Evolutionary conservation across 2,329 filamentous ascomycete genomes (phyloP).

Genomic region (Aaosphaeria arxii): DNA sequence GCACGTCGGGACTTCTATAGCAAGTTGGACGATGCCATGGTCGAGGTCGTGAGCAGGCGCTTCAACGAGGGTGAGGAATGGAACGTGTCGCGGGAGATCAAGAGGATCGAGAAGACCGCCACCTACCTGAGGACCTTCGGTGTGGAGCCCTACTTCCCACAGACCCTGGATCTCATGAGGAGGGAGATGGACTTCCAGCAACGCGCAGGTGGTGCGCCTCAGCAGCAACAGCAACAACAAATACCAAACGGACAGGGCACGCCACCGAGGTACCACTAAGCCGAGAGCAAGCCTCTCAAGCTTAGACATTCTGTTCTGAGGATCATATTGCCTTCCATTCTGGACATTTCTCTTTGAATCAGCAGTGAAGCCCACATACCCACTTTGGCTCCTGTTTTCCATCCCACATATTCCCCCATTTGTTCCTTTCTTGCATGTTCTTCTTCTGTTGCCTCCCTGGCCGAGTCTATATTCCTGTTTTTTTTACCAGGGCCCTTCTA

Average conservation of each 20-base stretch:
- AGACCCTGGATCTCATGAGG: conserved; percentile 50
- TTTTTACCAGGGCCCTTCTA: neutral
- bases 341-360: neutral
- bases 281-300: neutral
- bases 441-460: neutral
- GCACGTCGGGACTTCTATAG: conserved; percentile 51
- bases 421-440: neutral
- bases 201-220: conserved; percentile 3
- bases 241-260: conserved; percentile 25
- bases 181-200: conserved; percentile 35
- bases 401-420: neutral
- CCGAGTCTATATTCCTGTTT: neutral
- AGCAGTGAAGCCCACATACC: neutral
- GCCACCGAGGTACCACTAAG: conserved; percentile 36
- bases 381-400: neutral
- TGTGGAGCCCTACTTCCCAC: conserved; percentile 53
- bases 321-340: neutral
- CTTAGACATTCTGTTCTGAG: neutral
- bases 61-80: conserved; percentile 53
- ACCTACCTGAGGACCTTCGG: conserved; percentile 51
- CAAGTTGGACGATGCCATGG: conserved; percentile 49
- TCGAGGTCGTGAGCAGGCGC: conserved; percentile 50
- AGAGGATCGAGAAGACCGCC: conserved; percentile 56
- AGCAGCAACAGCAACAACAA: conserved; percentile 10
- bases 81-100: conserved; percentile 52